Evolutionary conservation across 2,329 filamentous ascomycete species (phyloP).

Genomic region (Aspergillus caelatus): DNA sequence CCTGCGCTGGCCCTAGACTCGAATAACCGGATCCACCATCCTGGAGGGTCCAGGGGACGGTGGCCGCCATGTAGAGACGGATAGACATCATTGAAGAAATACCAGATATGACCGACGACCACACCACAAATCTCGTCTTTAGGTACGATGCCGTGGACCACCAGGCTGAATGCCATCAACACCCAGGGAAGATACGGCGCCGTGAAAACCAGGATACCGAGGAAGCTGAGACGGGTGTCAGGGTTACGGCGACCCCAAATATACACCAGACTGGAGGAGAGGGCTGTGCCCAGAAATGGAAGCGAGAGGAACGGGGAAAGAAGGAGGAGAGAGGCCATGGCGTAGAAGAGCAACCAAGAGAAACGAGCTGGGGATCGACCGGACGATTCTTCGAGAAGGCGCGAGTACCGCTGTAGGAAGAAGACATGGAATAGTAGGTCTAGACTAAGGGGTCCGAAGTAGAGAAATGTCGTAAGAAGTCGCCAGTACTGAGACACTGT

Average conservation of each 20-base stretch:
- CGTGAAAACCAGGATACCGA: slow-evolving; percentile 87
- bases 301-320: slow-evolving; percentile 87
- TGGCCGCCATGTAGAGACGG: slow-evolving; percentile 84
- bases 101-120: slow-evolving; percentile 93
- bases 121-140: slow-evolving; percentile 97
- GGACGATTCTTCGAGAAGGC: slow-evolving; percentile 92
- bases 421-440: slow-evolving; percentile 98
- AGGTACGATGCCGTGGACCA: slow-evolving; percentile 86
- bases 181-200: slow-evolving; percentile 97
- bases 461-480: slow-evolving; percentile 92
- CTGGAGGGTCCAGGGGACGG: slow-evolving; percentile 83
- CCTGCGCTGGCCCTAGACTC: slow-evolving; percentile 44
- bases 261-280: slow-evolving; percentile 92
- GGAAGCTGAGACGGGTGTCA: slow-evolving; percentile 83
- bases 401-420: slow-evolving; percentile 95
- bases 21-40: slow-evolving; percentile 87
- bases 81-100: slow-evolving; percentile 97
- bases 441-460: slow-evolving; percentile 91
- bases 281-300: slow-evolving; percentile 89
- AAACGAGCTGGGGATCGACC: slow-evolving; percentile 89
- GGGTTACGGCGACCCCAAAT: slow-evolving; percentile 97
- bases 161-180: slow-evolving; percentile 84
- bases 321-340: slow-evolving; percentile 74
- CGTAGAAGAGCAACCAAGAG: slow-evolving; percentile 89
- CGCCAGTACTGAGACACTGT: slow-evolving; percentile 78